These are phyloP conservation scores for Adansonia gregorii DNA, from an alignment of 441 rosid genomes.

Conservation along the genomic window DNA sequence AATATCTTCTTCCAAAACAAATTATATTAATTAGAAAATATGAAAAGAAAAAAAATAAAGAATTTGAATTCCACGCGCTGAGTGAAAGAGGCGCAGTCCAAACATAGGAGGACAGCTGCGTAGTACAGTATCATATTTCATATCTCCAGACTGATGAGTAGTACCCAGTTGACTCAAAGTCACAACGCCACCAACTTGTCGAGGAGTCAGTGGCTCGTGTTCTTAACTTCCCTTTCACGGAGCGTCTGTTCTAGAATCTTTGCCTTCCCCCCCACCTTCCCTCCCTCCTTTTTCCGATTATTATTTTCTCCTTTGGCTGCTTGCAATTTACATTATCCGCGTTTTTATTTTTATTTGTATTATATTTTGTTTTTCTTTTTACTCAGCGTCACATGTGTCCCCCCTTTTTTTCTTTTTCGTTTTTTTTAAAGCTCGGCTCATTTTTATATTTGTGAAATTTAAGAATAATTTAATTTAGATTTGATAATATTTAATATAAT, in stretches of 20 bases:
- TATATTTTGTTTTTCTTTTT: background rate
- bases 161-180: background rate
- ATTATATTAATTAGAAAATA: background rate
- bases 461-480: too few relatives aligned
- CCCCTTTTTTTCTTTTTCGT: background rate
- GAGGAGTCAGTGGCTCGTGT: background rate
- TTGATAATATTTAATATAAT: too few relatives aligned
- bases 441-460: too few relatives aligned
- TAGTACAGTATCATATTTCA: background rate
- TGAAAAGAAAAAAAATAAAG: background rate
- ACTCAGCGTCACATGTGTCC: background rate
- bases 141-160: background rate
- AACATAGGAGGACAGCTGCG: background rate
- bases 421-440: background rate
- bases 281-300: background rate
- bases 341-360: too few relatives aligned
- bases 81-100: background rate
- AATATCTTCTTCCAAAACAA: too few relatives aligned
- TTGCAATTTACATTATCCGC: background rate
- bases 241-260: background rate
- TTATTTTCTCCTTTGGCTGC: background rate
- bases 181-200: background rate
- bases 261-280: background rate
- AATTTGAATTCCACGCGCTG: background rate
- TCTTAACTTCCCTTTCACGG: background rate